Evolutionary conservation across 2,329 filamentous ascomycete genomes (phyloP).

Genomic region (Seiridium cupressi): DNA sequence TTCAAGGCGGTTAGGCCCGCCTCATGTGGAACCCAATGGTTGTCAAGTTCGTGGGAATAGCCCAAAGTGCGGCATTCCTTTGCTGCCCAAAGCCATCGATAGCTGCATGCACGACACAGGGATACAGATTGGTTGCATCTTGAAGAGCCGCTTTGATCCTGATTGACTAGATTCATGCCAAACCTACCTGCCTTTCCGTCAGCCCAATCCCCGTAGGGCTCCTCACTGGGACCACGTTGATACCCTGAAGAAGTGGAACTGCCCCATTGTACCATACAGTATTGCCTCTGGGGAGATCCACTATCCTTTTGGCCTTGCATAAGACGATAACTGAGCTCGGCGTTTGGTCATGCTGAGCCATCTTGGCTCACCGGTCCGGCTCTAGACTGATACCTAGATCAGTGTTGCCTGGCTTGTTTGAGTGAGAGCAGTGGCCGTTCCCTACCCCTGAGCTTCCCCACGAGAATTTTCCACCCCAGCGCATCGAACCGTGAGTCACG

Average conservation of each 20-base stretch:
- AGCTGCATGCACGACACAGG: neutral
- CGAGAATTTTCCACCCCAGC: conserved; percentile 6
- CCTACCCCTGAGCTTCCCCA: conserved; percentile 14
- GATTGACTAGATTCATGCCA: neutral
- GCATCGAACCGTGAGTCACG: conserved; percentile 10
- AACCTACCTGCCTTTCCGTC: conserved; percentile 11
- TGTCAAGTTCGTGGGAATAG: neutral
- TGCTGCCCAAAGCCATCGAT: conserved; percentile 7
- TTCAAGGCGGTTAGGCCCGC: neutral
- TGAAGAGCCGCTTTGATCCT: conserved; percentile 2
- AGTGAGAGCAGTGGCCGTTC: conserved; percentile 10
- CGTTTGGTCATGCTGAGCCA: neutral
- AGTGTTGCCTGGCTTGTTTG: conserved; percentile 12
- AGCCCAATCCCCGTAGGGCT: conserved; percentile 14
- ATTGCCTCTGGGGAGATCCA: conserved; percentile 30
- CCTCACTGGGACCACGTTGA: conserved; percentile 38
- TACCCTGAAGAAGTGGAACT: conserved; percentile 18
- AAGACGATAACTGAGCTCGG: conserved; percentile 23
- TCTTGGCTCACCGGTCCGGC: neutral
- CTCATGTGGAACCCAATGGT: neutral
- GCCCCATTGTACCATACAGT: conserved; percentile 13
- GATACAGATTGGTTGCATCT: neutral
- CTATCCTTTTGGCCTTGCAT: conserved; percentile 19
- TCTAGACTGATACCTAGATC: neutral
- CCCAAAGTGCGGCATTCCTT: neutral